Evolutionary conservation across 768 basidiomycete species (phyloP).

Genomic region (Lyophyllum shimeji): DNA sequence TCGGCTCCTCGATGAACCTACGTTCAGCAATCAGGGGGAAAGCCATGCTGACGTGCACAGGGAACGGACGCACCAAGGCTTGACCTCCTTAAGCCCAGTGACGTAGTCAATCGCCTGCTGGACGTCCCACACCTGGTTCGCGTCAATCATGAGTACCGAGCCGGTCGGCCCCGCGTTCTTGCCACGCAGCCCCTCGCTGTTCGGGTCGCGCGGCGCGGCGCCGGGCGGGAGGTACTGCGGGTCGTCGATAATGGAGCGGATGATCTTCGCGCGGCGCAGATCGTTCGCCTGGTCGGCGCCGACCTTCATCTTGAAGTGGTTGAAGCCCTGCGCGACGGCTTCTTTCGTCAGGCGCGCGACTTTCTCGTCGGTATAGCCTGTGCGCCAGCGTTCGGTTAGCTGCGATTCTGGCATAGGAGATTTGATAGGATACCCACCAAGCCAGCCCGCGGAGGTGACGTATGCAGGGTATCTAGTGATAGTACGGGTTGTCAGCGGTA

Average conservation of each 20-base stretch:
- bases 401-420: background rate
- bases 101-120: slow-evolving; percentile 92
- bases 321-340: slow-evolving; percentile 85
- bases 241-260: slow-evolving; percentile 94
- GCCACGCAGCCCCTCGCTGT: slow-evolving; percentile 61
- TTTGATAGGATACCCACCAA: slow-evolving; percentile 42
- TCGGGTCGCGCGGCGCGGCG: slow-evolving; percentile 55
- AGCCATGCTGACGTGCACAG: background rate
- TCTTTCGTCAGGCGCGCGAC: slow-evolving; percentile 83
- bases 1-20: slow-evolving; percentile 94
- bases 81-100: slow-evolving; percentile 70
- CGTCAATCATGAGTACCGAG: slow-evolving; percentile 94
- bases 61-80: slow-evolving; percentile 67
- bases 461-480: slow-evolving; percentile 82
- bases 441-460: slow-evolving; percentile 92
- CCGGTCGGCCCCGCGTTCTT: slow-evolving; percentile 97
- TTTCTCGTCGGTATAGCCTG: slow-evolving; percentile 92
- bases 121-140: slow-evolving; percentile 97
- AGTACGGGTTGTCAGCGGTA: background rate
- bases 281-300: slow-evolving; percentile 82
- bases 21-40: background rate
- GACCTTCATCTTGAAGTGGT: slow-evolving; percentile 99
- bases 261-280: slow-evolving; percentile 82
- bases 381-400: background rate
- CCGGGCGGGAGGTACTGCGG: slow-evolving; percentile 75